Conservation (phyloP, 2,329 filamentous ascomycete species). For the Epichloe brachyelytri region DNA sequence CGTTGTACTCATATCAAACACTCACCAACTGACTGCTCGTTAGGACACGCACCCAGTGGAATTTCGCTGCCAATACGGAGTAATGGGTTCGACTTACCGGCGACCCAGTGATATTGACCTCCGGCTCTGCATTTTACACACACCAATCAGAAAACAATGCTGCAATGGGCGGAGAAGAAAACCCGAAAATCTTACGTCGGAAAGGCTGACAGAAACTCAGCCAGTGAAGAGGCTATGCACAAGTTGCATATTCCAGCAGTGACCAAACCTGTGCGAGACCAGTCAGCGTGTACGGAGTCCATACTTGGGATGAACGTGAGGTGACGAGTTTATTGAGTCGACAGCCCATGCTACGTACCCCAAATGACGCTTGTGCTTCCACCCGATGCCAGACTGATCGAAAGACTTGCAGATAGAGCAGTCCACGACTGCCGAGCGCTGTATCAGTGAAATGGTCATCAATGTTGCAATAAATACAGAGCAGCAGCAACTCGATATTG, state of each 20-base stretch:
- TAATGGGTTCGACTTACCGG: constrained; percentile 22
- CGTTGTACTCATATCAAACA: not conserved
- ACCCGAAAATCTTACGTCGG: constrained; percentile 20
- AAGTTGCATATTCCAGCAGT: constrained; percentile 22
- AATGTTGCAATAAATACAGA: too few relatives aligned
- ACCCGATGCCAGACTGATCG: constrained; percentile 48
- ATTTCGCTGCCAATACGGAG: too few relatives aligned
- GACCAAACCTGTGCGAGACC: constrained; percentile 11
- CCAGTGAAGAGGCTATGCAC: constrained; percentile 48
- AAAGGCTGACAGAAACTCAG: constrained; percentile 56
- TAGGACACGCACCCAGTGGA: not conserved
- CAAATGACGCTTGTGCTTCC: constrained; percentile 57
- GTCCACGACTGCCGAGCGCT: constrained; percentile 24
- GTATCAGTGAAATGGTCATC: too few relatives aligned
- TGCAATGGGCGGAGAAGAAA: too few relatives aligned
- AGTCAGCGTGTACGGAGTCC: too few relatives aligned
- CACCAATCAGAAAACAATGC: too few relatives aligned
- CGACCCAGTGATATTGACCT: constrained; percentile 61
- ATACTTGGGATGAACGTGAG: too few relatives aligned
- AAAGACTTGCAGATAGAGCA: constrained; percentile 31
- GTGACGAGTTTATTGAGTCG: too few relatives aligned
- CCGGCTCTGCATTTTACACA: constrained; percentile 23
- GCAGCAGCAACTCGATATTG: not conserved
- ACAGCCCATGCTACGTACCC: constrained; percentile 28
- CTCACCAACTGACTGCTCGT: not conserved